Evolutionary conservation across 2,329 filamentous ascomycete species (phyloP).

Genomic region (Diaporthe vaccinii): DNA sequence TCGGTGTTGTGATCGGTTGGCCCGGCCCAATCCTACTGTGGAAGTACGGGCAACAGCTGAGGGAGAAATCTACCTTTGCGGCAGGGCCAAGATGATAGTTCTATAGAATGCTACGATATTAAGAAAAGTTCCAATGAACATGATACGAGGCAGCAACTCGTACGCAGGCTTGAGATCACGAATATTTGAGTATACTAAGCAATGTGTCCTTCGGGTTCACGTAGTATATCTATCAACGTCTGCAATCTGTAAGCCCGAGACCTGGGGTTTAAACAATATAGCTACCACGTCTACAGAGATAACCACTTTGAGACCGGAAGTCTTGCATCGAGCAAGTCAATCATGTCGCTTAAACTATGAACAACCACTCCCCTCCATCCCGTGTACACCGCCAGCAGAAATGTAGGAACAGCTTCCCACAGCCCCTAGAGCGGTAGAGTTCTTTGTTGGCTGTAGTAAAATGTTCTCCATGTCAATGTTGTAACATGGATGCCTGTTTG

Average conservation of each 20-base stretch:
- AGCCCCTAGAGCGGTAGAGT: slow-evolving; percentile 43
- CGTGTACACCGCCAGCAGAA: slow-evolving; percentile 46
- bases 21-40: slow-evolving; percentile 60
- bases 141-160: background rate
- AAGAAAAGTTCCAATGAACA: background rate
- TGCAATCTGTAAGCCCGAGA: background rate
- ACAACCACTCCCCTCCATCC: slow-evolving; percentile 48
- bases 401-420: slow-evolving; percentile 48
- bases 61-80: slow-evolving; percentile 48
- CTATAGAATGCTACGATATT: background rate
- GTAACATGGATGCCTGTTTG: slow-evolving; percentile 62
- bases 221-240: background rate
- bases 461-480: slow-evolving; percentile 57
- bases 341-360: slow-evolving; percentile 4
- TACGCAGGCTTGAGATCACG: background rate
- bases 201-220: background rate
- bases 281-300: no score
- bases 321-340: no score
- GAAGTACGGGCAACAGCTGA: slow-evolving; percentile 57
- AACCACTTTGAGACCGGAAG: no score
- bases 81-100: slow-evolving; percentile 24
- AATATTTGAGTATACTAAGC: no score
- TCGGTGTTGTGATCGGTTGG: slow-evolving; percentile 56
- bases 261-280: background rate
- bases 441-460: slow-evolving; percentile 42